These are phyloP conservation scores for Zoysia pacifica DNA, from an alignment of 176 grass and related monocot genomes.

Conservation along the genomic window DNA sequence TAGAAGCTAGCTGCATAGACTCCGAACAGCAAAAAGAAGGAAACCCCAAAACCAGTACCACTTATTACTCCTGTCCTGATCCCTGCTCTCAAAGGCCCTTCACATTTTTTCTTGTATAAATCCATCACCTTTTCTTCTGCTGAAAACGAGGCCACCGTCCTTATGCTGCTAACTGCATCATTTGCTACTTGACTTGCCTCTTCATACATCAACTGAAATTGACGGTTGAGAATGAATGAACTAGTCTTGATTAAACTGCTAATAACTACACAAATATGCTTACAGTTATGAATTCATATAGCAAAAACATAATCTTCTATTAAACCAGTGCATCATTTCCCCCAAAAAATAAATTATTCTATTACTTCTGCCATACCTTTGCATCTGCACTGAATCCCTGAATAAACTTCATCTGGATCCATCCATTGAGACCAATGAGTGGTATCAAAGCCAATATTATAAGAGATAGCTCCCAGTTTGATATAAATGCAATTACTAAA, in stretches of 20 bases:
- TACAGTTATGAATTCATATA: too few species aligned
- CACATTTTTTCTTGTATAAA: constrained; percentile 76
- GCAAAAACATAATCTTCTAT: too few species aligned
- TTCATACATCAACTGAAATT: constrained; percentile 80
- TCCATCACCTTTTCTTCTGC: constrained; percentile 79
- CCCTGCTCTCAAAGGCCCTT: constrained; percentile 65
- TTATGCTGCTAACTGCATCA: constrained; percentile 62
- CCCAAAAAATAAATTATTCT: too few species aligned
- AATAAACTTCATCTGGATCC: constrained; percentile 63
- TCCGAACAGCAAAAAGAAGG: constrained; percentile 56
- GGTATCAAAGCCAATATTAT: constrained; percentile 78
- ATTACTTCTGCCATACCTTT: constrained; percentile 46
- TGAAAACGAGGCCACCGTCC: constrained; percentile 91
- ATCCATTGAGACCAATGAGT: constrained; percentile 40
- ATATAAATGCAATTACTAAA: constrained; percentile 9
- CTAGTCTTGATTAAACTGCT: background rate
- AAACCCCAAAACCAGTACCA: constrained; percentile 73
- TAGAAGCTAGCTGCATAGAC: constrained; percentile 66
- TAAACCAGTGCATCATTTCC: too few species aligned
- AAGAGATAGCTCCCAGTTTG: constrained; percentile 67
- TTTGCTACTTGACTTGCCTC: constrained; percentile 53
- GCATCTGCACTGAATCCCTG: constrained; percentile 83
- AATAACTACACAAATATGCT: background rate
- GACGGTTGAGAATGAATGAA: constrained; percentile 13
- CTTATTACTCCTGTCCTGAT: constrained; percentile 74